These are phyloP conservation scores for Wallacemonas sp. DNA, from an alignment of 208 protist genomes.

Conservation along the genomic window DNA sequence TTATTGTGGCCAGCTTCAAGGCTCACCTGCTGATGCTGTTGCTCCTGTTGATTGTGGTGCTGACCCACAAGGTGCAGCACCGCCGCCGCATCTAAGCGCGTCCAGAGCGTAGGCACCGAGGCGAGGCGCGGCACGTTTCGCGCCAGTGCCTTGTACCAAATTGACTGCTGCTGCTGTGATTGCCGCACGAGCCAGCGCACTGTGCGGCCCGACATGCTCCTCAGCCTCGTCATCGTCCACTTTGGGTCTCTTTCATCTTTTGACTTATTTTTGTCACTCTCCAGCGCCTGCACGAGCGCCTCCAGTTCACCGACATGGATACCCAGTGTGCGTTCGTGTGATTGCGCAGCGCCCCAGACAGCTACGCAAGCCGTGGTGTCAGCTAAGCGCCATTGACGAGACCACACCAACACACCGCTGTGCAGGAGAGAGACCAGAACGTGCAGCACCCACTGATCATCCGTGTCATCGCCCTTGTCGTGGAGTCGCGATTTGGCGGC, in stretches of 20 bases:
- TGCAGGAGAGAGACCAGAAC: not conserved
- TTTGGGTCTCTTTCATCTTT: no score
- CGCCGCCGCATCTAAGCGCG: constrained; percentile 5
- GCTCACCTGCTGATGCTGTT: no score
- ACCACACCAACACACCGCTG: not conserved
- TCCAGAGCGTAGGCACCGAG: constrained; percentile 3
- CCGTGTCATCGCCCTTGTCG: not conserved
- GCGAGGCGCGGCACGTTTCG: not conserved
- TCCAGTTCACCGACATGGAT: no score
- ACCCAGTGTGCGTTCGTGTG: no score
- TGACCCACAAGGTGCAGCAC: not conserved
- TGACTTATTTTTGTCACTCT: no score
- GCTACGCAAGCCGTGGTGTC: not conserved
- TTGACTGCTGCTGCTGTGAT: not conserved
- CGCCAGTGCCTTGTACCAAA: not conserved
- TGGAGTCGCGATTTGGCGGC: not conserved
- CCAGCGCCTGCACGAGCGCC: no score
- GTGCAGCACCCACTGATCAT: constrained; percentile 7
- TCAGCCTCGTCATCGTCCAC: no score
- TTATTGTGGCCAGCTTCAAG: no score
- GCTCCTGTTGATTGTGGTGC: no score
- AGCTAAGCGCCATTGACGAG: not conserved
- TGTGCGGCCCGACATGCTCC: not conserved
- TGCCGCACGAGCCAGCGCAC: not conserved
- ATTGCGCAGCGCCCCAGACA: not conserved